These are phyloP conservation scores for Citrullus amarus DNA, from an alignment of 306 rosid genomes.

Conservation along the genomic window DNA sequence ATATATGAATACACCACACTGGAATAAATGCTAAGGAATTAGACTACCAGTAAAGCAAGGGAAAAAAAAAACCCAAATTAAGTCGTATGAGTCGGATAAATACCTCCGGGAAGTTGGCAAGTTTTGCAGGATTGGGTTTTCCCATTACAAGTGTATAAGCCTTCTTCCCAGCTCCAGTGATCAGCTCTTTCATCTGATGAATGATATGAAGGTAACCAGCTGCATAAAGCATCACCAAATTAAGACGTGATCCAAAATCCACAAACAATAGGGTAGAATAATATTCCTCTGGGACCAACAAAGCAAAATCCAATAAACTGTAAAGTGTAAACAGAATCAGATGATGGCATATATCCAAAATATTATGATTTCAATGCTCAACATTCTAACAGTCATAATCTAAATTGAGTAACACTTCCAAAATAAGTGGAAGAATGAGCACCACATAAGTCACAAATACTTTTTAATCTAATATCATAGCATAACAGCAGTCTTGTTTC, in stretches of 20 bases:
- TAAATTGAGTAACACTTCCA: not conserved
- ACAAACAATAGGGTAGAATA: not conserved
- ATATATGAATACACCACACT: constrained; percentile 79
- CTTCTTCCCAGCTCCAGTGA: constrained; percentile 66
- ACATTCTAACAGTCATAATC: not conserved
- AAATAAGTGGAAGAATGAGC: not conserved
- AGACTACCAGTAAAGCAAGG: not conserved
- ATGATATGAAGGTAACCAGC: constrained; percentile 80
- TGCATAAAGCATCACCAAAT: constrained; percentile 25
- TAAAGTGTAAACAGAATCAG: too few relatives aligned
- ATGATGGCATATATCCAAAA: not conserved
- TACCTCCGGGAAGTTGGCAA: constrained; percentile 94
- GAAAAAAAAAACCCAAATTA: not conserved
- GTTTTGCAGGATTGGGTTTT: constrained; percentile 91
- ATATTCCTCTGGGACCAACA: not conserved
- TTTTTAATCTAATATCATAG: not conserved
- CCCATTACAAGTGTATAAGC: constrained; percentile 84
- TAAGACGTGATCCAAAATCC: not conserved
- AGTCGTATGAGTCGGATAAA: constrained; percentile 9
- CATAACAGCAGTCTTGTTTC: not conserved
- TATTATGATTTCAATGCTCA: not conserved
- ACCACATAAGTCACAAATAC: not conserved
- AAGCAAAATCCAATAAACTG: not conserved
- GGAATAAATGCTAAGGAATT: constrained; percentile 18
- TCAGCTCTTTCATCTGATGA: constrained; percentile 75